These are phyloP conservation scores for Pseudogymnoascus sp. DNA, from an alignment of 2,329 filamentous ascomycete genomes.

Conservation along the genomic window DNA sequence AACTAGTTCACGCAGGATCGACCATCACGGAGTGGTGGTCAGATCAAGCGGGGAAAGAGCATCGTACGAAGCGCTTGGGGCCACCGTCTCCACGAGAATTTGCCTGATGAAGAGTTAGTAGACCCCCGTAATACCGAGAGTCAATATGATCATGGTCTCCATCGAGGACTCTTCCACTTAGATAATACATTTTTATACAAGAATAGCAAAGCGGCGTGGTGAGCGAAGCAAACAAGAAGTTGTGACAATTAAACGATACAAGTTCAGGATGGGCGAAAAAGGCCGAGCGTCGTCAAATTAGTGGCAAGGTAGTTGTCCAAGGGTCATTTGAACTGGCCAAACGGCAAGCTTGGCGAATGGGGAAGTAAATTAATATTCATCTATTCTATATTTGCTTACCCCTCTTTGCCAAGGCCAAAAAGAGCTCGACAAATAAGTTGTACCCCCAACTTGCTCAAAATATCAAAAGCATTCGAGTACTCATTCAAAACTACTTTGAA, in stretches of 20 bases:
- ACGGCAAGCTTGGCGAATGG: neutral
- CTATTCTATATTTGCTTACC: conserved; percentile 1
- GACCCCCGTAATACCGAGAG: neutral
- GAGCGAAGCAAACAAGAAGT: neutral
- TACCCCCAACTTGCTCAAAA: neutral
- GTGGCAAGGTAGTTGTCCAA: neutral
- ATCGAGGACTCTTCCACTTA: neutral
- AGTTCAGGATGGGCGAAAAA: neutral
- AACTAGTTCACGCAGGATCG: neutral
- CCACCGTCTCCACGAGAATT: neutral
- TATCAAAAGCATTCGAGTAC: neutral
- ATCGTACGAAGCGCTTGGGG: neutral
- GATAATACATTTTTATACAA: too few relatives aligned
- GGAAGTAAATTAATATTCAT: conserved; percentile 3
- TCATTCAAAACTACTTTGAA: neutral
- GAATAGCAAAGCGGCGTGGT: neutral
- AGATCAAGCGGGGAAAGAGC: neutral
- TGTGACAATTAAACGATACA: neutral
- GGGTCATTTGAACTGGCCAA: neutral
- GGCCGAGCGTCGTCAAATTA: neutral
- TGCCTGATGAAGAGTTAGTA: neutral
- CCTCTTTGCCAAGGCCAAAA: neutral
- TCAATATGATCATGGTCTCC: neutral
- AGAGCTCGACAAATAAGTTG: neutral
- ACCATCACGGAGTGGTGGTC: neutral